phyloP scores from a whole-genome alignment of 805 yeast species.

The Ogataea degrootiae region DNA sequence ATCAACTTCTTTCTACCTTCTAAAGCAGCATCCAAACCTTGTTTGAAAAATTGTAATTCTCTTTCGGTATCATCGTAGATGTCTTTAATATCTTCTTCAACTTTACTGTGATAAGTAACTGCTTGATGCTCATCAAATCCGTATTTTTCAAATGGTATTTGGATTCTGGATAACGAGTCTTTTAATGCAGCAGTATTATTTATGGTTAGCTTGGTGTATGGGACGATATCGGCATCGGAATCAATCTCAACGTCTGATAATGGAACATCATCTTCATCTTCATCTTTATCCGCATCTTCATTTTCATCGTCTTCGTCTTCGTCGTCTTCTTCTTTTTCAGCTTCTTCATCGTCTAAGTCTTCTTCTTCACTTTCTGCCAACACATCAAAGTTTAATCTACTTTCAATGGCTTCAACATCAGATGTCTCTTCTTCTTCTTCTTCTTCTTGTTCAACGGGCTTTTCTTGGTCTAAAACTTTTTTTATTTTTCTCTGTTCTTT shows the following conservation, averaged over 20 bases:
- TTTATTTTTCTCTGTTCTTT: slow-evolving; percentile 41
- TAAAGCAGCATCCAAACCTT: slow-evolving; percentile 79
- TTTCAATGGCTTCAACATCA: slow-evolving; percentile 17
- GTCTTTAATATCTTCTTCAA: slow-evolving; percentile 70
- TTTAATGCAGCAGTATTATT: slow-evolving; percentile 83
- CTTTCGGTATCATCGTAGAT: slow-evolving; percentile 94
- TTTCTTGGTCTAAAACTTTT: slow-evolving; percentile 24
- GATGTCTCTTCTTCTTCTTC: slow-evolving; percentile 38
- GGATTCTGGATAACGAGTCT: slow-evolving; percentile 62
- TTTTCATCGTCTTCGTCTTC: slow-evolving; percentile 45
- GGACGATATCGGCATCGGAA: slow-evolving; percentile 92
- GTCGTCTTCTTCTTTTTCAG: slow-evolving; percentile 36
- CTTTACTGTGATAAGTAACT: slow-evolving; percentile 52
- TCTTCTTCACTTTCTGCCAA: slow-evolving; percentile 28
- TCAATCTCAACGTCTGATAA: slow-evolving; percentile 89
- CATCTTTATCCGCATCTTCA: slow-evolving; percentile 53
- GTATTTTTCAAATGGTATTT: slow-evolving; percentile 58
- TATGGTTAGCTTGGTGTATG: slow-evolving; percentile 82
- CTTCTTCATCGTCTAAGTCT: slow-evolving; percentile 19
- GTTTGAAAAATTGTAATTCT: slow-evolving; percentile 92
- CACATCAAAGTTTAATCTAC: slow-evolving; percentile 20
- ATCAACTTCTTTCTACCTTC: slow-evolving; percentile 63
- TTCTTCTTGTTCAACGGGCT: slow-evolving; percentile 34
- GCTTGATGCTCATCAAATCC: slow-evolving; percentile 84
- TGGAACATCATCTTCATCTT: slow-evolving; percentile 78